Evolutionary conservation across 2,329 filamentous ascomycete species (phyloP).

Genomic region (Clonostachys chloroleuca): DNA sequence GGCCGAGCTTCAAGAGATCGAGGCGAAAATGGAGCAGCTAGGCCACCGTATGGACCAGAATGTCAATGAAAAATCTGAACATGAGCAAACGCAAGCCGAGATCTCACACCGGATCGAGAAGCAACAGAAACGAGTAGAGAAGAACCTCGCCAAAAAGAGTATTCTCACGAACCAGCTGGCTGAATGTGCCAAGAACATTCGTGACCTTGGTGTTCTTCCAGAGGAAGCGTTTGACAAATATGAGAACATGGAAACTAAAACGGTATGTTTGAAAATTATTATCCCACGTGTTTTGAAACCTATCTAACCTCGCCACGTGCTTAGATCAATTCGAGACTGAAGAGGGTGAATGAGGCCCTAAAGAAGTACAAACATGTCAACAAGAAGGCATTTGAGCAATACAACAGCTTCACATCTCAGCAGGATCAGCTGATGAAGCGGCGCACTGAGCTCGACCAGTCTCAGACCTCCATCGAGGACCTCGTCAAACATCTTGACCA

Average conservation of each 20-base stretch:
- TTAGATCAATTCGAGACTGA: conserved; percentile 63
- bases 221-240: conserved; percentile 94
- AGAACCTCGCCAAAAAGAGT: conserved; percentile 84
- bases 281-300: neutral
- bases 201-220: conserved; percentile 86
- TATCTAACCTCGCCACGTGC: neutral
- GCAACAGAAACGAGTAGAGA: conserved; percentile 86
- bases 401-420: conserved; percentile 93
- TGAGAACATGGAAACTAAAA: conserved; percentile 73
- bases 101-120: conserved; percentile 75
- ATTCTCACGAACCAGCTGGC: conserved; percentile 71
- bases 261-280: conserved; percentile 40
- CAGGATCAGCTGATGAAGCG: conserved; percentile 82
- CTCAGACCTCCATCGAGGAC: conserved; percentile 83
- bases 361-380: conserved; percentile 99
- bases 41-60: conserved; percentile 49
- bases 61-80: conserved; percentile 52
- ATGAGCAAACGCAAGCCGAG: conserved; percentile 69
- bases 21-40: conserved; percentile 59
- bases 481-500: conserved; percentile 90
- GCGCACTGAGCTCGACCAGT: conserved; percentile 80
- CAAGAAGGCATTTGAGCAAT: conserved; percentile 99
- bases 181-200: conserved; percentile 83
- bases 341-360: conserved; percentile 86
- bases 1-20: conserved; percentile 67